Evolutionary conservation across 176 grass and related monocot genomes (phyloP).

Genomic region (Canna indica): DNA sequence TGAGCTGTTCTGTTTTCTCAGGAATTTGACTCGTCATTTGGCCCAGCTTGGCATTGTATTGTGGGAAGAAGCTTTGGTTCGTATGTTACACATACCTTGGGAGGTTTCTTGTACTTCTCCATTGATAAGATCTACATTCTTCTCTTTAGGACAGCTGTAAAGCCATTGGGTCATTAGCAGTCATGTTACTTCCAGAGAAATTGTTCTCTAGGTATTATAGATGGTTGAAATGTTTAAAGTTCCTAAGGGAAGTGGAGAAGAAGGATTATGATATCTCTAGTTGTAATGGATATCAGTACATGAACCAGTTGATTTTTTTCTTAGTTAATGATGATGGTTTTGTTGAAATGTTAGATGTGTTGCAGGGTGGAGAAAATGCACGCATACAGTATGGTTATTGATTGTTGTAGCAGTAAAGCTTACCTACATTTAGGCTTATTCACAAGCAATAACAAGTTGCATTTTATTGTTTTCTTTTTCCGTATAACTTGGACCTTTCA

Average conservation of each 20-base stretch:
- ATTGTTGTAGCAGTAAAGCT: too few relatives aligned
- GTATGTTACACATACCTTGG: conserved; percentile 82
- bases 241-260: background rate
- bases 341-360: too few relatives aligned
- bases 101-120: conserved; percentile 26
- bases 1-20: conserved; percentile 21
- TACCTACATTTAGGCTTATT: too few relatives aligned
- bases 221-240: background rate
- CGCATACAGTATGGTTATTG: too few relatives aligned
- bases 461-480: too few relatives aligned
- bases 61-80: conserved; percentile 89
- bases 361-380: too few relatives aligned
- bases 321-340: too few relatives aligned
- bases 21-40: conserved; percentile 78
- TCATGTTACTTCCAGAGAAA: background rate
- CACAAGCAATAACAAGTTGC: too few relatives aligned
- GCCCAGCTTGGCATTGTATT: conserved; percentile 96
- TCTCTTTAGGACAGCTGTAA: background rate
- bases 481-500: too few relatives aligned
- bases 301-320: too few relatives aligned
- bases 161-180: background rate
- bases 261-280: too few relatives aligned
- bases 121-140: conserved; percentile 16
- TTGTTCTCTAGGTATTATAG: background rate
- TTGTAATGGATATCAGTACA: too few relatives aligned